Evolutionary conservation across 2,329 filamentous ascomycete genomes (phyloP).

Genomic region (Ilyonectria sp.): DNA sequence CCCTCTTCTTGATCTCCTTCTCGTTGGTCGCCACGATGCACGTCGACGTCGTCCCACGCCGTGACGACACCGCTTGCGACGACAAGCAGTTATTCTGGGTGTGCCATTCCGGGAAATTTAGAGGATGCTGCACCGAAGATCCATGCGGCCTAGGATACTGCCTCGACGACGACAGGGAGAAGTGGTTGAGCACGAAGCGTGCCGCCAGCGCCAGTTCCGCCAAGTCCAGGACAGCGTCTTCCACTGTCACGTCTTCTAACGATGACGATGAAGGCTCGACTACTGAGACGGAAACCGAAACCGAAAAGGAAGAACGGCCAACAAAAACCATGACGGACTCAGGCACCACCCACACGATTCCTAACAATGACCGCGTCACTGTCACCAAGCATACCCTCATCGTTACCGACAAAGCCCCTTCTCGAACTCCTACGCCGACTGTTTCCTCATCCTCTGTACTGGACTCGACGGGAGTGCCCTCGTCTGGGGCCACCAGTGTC

Average conservation of each 20-base stretch:
- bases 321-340: conserved; percentile 54
- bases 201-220: conserved; percentile 19
- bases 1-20: neutral
- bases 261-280: conserved; percentile 8
- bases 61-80: conserved; percentile 46
- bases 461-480: conserved; percentile 14
- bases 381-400: conserved; percentile 54
- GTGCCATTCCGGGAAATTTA: conserved; percentile 56
- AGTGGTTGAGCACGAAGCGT: neutral
- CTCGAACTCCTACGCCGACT: conserved; percentile 28
- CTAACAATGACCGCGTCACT: conserved; percentile 53
- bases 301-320: conserved; percentile 11
- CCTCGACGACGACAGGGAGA: conserved; percentile 39
- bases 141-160: conserved; percentile 57
- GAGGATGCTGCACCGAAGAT: conserved; percentile 63
- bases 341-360: conserved; percentile 55
- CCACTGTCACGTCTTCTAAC: conserved; percentile 5
- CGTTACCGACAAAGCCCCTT: conserved; percentile 45
- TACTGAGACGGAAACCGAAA: conserved; percentile 16
- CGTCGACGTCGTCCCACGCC: conserved; percentile 23
- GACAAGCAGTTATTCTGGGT: conserved; percentile 53
- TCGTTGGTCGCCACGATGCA: conserved; percentile 28
- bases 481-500: conserved; percentile 26
- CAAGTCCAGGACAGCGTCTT: conserved; percentile 2
- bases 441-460: conserved; percentile 22